phyloP scores from a whole-genome alignment of 495 filamentous ascomycete species.

The Mycothermus thermophilus region DNA sequence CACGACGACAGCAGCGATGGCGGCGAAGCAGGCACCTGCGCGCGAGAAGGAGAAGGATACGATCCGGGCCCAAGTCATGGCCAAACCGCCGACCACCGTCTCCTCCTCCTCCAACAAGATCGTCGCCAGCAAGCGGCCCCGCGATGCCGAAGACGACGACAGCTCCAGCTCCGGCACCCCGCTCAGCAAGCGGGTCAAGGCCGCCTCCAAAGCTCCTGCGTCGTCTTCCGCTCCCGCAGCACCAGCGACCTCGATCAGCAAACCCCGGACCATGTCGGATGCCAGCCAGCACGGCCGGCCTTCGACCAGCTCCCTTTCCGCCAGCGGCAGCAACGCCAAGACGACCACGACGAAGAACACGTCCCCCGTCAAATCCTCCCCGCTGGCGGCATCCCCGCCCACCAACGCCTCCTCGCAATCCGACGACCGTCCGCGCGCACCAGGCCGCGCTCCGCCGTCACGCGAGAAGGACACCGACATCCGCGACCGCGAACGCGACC shows the following conservation, averaged over 20 bases:
- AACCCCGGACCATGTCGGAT: conserved; percentile 29
- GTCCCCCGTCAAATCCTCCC: conserved; percentile 60
- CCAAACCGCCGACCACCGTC: conserved; percentile 17
- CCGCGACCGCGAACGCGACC: conserved; percentile 12
- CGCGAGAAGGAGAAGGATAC: conserved; percentile 20
- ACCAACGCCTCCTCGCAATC: too few relatives aligned
- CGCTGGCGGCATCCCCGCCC: conserved; percentile 60
- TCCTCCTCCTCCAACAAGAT: neutral
- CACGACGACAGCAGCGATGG: conserved; percentile 5
- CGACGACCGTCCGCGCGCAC: neutral
- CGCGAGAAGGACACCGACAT: too few relatives aligned
- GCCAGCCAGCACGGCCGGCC: conserved; percentile 34
- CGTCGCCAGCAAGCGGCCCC: conserved; percentile 24
- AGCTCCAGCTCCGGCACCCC: conserved; percentile 38
- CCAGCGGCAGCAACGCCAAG: conserved; percentile 18
- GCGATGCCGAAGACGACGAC: conserved; percentile 32
- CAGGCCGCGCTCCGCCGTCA: too few relatives aligned
- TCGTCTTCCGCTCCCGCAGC: conserved; percentile 7
- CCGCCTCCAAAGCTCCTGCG: conserved; percentile 14
- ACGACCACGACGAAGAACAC: conserved; percentile 31
- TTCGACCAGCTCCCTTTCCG: neutral
- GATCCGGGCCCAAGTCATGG: conserved; percentile 19
- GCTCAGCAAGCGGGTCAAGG: conserved; percentile 37
- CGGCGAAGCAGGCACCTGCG: too few relatives aligned
- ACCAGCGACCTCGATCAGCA: too few relatives aligned